phyloP scores from a whole-genome alignment of 2,329 filamentous ascomycete genomes.

The Cladosporium sp. region DNA sequence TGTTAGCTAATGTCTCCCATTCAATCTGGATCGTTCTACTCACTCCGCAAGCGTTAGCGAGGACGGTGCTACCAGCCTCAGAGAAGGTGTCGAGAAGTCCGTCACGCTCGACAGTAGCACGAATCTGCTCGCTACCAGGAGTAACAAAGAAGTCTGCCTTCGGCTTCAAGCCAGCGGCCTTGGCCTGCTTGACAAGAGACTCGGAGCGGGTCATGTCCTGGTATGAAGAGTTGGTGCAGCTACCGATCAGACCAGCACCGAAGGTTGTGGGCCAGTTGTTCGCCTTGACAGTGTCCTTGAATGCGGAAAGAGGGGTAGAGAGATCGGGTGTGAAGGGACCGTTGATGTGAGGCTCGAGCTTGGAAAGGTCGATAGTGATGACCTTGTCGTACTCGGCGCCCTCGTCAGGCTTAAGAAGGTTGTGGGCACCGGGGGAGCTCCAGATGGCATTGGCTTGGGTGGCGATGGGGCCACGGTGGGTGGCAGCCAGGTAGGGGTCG shows the following conservation, averaged over 20 bases:
- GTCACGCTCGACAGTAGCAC: slow-evolving; percentile 86
- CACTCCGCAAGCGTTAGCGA: slow-evolving; percentile 81
- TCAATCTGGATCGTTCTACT: neutral
- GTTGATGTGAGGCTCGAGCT: slow-evolving; percentile 92
- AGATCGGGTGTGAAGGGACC: slow-evolving; percentile 95
- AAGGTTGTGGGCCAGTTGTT: slow-evolving; percentile 89
- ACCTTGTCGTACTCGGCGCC: slow-evolving; percentile 84
- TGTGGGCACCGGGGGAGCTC: slow-evolving; percentile 51
- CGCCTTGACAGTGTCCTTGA: slow-evolving; percentile 74
- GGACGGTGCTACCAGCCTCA: slow-evolving; percentile 76
- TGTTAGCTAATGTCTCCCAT: neutral
- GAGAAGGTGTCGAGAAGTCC: slow-evolving; percentile 80
- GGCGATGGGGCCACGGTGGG: slow-evolving; percentile 67
- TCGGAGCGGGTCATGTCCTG: slow-evolving; percentile 97
- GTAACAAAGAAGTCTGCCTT: slow-evolving; percentile 92
- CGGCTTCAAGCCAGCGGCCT: slow-evolving; percentile 81
- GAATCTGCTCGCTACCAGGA: slow-evolving; percentile 92
- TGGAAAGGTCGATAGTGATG: slow-evolving; percentile 83
- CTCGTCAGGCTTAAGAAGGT: slow-evolving; percentile 69
- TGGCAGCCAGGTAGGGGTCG: slow-evolving; percentile 78
- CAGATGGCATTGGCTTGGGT: slow-evolving; percentile 58
- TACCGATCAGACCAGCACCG: slow-evolving; percentile 89
- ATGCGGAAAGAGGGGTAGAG: slow-evolving; percentile 83
- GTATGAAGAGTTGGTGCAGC: slow-evolving; percentile 98
- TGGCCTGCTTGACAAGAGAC: slow-evolving; percentile 84